Base-by-base conservation (phyloP, 192 early-diverging fungal species). In the Umbelopsis sp. region DNA sequence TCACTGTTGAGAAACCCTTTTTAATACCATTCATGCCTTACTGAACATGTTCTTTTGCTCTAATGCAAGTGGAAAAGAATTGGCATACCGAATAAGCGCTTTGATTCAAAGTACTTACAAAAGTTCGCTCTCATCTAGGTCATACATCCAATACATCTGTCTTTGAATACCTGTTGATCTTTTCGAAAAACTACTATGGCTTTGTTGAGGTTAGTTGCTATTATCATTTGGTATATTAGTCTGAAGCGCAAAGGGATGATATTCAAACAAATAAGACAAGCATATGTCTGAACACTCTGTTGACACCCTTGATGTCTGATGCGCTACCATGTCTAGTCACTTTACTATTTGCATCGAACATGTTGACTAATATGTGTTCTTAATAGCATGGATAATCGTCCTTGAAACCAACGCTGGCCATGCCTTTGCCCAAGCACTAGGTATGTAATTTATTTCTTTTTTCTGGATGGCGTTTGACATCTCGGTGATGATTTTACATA, bases 11-110 rank as follows among this genome's bases (percentile, higher is more conserved):
- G 74, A 88, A 81, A 81, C 73, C 75, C 75, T 78, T 78, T 82
- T 84, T 76, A 80, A 82, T 87, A 85, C 86, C 86, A 87, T 89
- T 89, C 88, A 89, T 89, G 88, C 88, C 76, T 85, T 76, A 74
- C 82, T 83, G 82, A 83, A 75, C 70, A 22, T 41, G 46, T 33
- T 23, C 49, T 71, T 66, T 73, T 66, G 51, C 46, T 55, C 25
- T 35, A 25, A 71, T 71, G 61, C 49, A 25, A 69, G 22, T 16
- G 16, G 35, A 25, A 46, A 22, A 69, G 51, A 58, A 33, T 30
- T 11, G 4, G 53, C 53, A 58, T 33, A 6, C 8, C 53, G 3
- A 52, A 52, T 33, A 33, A 58, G 25, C 53, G 33, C 27, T 15
- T 58, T 27, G 25, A 58, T 30, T 58, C 25, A 33, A 58, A 18